Evolutionary conservation across 2,329 filamentous ascomycete genomes (phyloP).

Genomic region (Neopestalotiopsis rosae): DNA sequence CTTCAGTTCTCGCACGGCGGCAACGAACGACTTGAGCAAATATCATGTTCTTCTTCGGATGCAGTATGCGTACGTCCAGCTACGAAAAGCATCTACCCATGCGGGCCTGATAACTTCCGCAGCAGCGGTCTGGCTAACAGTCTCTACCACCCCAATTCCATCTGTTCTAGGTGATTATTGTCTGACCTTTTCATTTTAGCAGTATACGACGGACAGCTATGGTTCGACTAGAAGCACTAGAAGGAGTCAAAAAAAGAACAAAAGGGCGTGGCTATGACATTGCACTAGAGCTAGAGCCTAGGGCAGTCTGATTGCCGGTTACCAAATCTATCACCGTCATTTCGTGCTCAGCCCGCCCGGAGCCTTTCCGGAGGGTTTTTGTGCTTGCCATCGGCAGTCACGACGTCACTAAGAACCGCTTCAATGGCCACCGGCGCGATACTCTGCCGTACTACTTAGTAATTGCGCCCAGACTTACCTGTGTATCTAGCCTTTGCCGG

Average conservation of each 20-base stretch:
- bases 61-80: not conserved
- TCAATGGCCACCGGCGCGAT: not conserved
- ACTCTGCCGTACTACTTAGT: no score
- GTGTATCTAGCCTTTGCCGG: not conserved
- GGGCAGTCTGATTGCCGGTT: not conserved
- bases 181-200: not conserved
- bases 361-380: not conserved
- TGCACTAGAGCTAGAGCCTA: not conserved
- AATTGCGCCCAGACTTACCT: no score
- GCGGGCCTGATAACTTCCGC: not conserved
- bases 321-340: not conserved
- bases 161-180: not conserved
- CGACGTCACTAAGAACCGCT: not conserved
- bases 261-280: not conserved
- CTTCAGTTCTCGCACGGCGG: not conserved
- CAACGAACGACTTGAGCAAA: not conserved
- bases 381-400: not conserved
- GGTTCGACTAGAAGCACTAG: not conserved
- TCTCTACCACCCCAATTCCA: not conserved
- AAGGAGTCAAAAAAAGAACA: constrained; percentile 1
- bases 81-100: not conserved
- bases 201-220: not conserved
- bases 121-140: not conserved
- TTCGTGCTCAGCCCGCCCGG: not conserved
- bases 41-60: not conserved